Evolutionary conservation across 257 asterid genomes (phyloP).

Genomic region (Nicotiana obtusifolia): DNA sequence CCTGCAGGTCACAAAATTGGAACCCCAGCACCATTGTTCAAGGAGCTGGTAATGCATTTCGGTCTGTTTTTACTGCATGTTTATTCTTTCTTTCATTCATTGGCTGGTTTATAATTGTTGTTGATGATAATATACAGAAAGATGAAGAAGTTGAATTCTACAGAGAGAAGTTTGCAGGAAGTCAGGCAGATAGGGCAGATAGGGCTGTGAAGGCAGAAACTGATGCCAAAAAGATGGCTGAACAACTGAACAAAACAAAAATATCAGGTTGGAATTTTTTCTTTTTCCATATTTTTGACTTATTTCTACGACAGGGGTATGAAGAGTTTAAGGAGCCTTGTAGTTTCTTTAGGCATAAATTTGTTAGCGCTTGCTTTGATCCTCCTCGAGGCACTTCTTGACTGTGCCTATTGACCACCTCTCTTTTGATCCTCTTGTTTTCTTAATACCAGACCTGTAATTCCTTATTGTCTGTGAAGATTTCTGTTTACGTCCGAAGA

Average conservation of each 20-base stretch:
- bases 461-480: neutral
- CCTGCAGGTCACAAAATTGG: slow-evolving; percentile 88
- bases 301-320: neutral
- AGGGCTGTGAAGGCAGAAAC: slow-evolving; percentile 56
- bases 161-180: slow-evolving; percentile 75
- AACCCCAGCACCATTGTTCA: slow-evolving; percentile 73
- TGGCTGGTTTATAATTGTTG: slow-evolving; percentile 7
- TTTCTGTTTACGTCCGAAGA: neutral
- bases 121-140: slow-evolving; percentile 47
- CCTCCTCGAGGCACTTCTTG: neutral
- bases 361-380: neutral
- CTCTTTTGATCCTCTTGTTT: neutral
- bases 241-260: slow-evolving; percentile 54
- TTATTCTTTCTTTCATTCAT: neutral
- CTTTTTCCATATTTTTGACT: neutral
- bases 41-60: slow-evolving; percentile 54
- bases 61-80: neutral
- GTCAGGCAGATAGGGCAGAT: slow-evolving; percentile 92
- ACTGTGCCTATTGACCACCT: neutral
- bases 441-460: neutral
- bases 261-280: slow-evolving; percentile 49
- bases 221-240: slow-evolving; percentile 56
- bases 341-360: neutral
- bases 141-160: slow-evolving; percentile 61
- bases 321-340: neutral